Evolutionary conservation across 1,139 yeast genomes (phyloP), one percentile per base, ranked within the genome.

Genomic region (Eremothecium gossypii): DNA sequence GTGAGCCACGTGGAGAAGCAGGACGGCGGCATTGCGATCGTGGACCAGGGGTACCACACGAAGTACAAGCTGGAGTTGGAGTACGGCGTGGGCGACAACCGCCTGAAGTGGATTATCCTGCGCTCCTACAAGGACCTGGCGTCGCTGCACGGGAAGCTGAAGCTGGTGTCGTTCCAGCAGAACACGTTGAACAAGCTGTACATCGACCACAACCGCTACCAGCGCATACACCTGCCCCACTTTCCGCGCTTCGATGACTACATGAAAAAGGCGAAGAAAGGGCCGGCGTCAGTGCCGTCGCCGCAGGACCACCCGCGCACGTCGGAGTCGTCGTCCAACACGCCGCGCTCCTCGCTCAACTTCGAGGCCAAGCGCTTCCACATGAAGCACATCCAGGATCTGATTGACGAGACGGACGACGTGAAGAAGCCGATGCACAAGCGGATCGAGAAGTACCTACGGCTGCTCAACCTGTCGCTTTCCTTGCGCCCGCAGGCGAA

Each of bases 61-160:
- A 74, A 69, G 41, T 86, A 74, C 52, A 70, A 74, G 46, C 67
- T 91, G 14, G 84, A 82, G 44, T 67, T 91, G 43, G 96, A 87
- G 56, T 91, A 91, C 57, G 98, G 97, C 2, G 78, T 87, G 13
- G 96, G 96, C 1, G 76, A 78, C 4, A 77, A 82, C 43, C 67
- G 91, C 45, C 68, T 87, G 54, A 74, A 76, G 49, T 93, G 99
- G 98, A 68, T 80, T 1, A 76, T 93, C 7, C 71, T 77, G 33
- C 82, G 82, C 52, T 83, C 78, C 17, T 76, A 81, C 40, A 77
- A 77, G 53, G 96, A 87, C 50, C 69, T 93, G 38, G 65, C 74
- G 30, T 71, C 71, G 36, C 69, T 91, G 44, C 95, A 86, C 59
- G 74, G 80, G 10, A 70, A 76, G 45, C 68, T 86, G 48, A 82